Conservation (phyloP, 2,329 filamentous ascomycete genomes). For the Talaromyces islandicus region DNA sequence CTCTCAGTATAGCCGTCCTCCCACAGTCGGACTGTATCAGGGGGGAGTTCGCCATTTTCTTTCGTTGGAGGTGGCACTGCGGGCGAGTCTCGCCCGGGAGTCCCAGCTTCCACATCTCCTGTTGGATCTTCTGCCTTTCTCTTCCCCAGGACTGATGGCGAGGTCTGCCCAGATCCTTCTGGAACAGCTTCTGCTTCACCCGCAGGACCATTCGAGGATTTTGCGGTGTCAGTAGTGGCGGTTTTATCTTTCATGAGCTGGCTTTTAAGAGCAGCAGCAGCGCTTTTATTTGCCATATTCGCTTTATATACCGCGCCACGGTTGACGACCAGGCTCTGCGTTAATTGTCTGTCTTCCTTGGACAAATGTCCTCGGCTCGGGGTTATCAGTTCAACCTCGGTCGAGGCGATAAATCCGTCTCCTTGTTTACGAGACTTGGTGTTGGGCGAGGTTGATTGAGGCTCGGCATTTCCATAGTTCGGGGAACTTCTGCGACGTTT, state of each 20-base stretch:
- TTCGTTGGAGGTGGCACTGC: constrained; percentile 36
- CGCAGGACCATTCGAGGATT: constrained; percentile 18
- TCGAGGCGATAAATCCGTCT: constrained; percentile 33
- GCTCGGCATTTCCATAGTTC: constrained; percentile 37
- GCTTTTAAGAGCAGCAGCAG: constrained; percentile 80
- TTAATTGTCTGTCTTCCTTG: constrained; percentile 57
- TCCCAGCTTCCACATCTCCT: constrained; percentile 48
- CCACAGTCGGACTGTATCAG: constrained; percentile 85
- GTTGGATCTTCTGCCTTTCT: constrained; percentile 68
- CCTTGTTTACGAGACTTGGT: constrained; percentile 21
- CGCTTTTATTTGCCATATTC: constrained; percentile 86
- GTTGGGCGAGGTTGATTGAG: constrained; percentile 13
- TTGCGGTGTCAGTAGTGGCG: constrained; percentile 14
- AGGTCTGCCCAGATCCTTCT: constrained; percentile 22
- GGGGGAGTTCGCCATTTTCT: constrained; percentile 53
- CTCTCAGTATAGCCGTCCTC: constrained; percentile 91
- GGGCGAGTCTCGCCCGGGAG: constrained; percentile 45
- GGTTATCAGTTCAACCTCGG: constrained; percentile 52
- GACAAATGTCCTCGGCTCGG: constrained; percentile 50
- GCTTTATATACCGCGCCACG: constrained; percentile 60
- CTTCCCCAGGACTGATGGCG: constrained; percentile 32
- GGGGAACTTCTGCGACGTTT: constrained; percentile 42
- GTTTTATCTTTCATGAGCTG: constrained; percentile 54
- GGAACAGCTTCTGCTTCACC: constrained; percentile 19
- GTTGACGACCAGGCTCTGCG: constrained; percentile 84